These are phyloP conservation scores for Moesziomyces sp. DNA, from an alignment of 1,284 basidiomycete species.

Conservation along the genomic window DNA sequence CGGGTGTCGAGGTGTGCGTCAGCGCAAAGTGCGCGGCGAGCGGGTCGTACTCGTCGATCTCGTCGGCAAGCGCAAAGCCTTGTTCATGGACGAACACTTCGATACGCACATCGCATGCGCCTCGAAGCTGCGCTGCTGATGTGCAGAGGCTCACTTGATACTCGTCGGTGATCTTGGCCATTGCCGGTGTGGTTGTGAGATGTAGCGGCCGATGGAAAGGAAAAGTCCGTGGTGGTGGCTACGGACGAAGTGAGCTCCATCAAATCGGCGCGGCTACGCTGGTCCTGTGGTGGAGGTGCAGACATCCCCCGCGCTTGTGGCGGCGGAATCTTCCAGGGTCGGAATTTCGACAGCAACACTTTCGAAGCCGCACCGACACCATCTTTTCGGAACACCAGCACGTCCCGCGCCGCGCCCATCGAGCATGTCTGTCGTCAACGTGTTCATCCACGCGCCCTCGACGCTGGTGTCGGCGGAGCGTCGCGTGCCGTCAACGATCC, in stretches of 20 bases:
- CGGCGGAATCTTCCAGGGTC: background rate
- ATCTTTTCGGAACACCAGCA: background rate
- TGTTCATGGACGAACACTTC: slow-evolving; percentile 59
- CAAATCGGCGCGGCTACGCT: background rate
- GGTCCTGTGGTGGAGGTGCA: no score
- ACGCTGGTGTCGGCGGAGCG: slow-evolving; percentile 55
- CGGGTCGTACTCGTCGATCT: slow-evolving; percentile 60
- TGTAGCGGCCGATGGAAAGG: background rate
- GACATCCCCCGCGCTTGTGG: background rate
- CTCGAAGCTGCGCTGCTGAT: slow-evolving; percentile 27
- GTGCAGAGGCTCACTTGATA: slow-evolving; percentile 38
- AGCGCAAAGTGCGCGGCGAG: slow-evolving; percentile 43
- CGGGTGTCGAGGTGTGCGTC: slow-evolving; percentile 7
- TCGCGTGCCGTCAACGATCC: slow-evolving; percentile 43
- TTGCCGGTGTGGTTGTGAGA: background rate
- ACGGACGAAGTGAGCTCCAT: background rate
- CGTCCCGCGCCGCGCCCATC: background rate
- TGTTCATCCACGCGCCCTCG: slow-evolving; percentile 58
- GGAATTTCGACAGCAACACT: slow-evolving; percentile 2
- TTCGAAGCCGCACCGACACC: background rate
- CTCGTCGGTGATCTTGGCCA: slow-evolving; percentile 10
- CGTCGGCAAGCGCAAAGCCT: slow-evolving; percentile 51
- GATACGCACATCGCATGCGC: slow-evolving; percentile 42
- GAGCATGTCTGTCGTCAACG: slow-evolving; percentile 50
- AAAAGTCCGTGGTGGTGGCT: no score